Conservation (phyloP, 2,329 filamentous ascomycete genomes). For the Claviceps fusiformis region DNA sequence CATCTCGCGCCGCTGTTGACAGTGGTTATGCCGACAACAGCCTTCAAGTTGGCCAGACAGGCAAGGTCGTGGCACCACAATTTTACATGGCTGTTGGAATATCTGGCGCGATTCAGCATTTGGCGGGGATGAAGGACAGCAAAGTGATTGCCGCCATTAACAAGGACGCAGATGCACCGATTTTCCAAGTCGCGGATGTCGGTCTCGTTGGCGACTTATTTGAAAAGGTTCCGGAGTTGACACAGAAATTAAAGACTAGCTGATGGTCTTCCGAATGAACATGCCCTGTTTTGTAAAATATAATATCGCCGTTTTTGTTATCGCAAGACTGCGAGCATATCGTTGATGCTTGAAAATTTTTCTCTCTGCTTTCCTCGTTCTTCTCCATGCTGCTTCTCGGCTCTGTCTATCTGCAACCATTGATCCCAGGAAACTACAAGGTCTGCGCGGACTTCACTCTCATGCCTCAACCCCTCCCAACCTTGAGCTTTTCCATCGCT, state of each 20-base stretch:
- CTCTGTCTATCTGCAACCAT: slow-evolving; percentile 72
- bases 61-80: slow-evolving; percentile 95
- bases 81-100: slow-evolving; percentile 93
- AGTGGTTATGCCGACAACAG: slow-evolving; percentile 98
- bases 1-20: slow-evolving; percentile 88
- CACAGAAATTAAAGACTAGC: slow-evolving; percentile 71
- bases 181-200: slow-evolving; percentile 96
- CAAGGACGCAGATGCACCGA: slow-evolving; percentile 92
- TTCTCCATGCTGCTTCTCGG: slow-evolving; percentile 55
- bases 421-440: slow-evolving; percentile 66
- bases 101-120: slow-evolving; percentile 91
- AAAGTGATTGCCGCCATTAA: slow-evolving; percentile 99
- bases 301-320: slow-evolving; percentile 13
- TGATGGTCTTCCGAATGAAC: slow-evolving; percentile 7
- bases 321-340: slow-evolving; percentile 42
- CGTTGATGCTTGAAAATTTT: slow-evolving; percentile 43
- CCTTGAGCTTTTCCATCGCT: slow-evolving; percentile 27
- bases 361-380: slow-evolving; percentile 64
- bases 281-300: not conserved
- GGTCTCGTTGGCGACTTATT: slow-evolving; percentile 92
- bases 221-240: slow-evolving; percentile 89
- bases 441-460: slow-evolving; percentile 39
- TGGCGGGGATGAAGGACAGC: slow-evolving; percentile 99
- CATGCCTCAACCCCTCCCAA: slow-evolving; percentile 62
- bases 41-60: slow-evolving; percentile 93